Percentiles rank a stretch among this genome's conserved stretches.
Evolutionary conservation across 2,329 filamentous ascomycete genomes (phyloP).

Genomic region (Curvularia verruculosa): DNA sequence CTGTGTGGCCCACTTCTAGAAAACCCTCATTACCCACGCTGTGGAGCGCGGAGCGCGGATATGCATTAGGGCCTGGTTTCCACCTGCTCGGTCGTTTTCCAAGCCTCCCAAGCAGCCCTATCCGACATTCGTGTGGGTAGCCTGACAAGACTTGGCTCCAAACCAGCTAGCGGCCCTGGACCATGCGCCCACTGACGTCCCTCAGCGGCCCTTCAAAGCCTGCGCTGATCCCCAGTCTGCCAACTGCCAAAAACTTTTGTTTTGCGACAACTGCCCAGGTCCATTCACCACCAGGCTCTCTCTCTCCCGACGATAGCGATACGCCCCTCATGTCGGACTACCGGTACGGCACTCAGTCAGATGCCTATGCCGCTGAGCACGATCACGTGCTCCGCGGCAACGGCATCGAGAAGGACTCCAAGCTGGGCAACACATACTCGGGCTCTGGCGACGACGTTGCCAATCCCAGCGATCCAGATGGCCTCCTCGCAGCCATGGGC

Average conservation of each 20-base stretch:
- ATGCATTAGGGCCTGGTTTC: conserved; percentile 11
- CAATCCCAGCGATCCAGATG: conserved; percentile 58
- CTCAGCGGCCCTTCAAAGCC: conserved; percentile 38
- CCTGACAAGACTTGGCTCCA: conserved; percentile 20
- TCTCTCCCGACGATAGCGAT: conserved; percentile 16
- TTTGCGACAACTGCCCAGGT: conserved; percentile 23
- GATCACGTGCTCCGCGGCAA: conserved; percentile 31
- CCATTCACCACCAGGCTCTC: conserved; percentile 18
- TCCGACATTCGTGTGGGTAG: conserved; percentile 30
- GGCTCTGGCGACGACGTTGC: conserved; percentile 33
- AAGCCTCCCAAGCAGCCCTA: conserved; percentile 20
- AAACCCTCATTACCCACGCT: conserved; percentile 18
- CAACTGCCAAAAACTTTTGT: conserved; percentile 22
- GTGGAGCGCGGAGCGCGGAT: conserved; percentile 12
- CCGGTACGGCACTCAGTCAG: conserved; percentile 43
- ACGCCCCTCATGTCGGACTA: conserved; percentile 29
- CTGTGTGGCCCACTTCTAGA: conserved; percentile 22
- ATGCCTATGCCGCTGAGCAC: conserved; percentile 43
- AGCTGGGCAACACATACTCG: conserved; percentile 30
- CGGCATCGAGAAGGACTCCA: conserved; percentile 35
- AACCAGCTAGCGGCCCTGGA: conserved; percentile 30
- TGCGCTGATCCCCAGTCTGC: conserved; percentile 25
- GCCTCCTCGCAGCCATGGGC: conserved; percentile 67
- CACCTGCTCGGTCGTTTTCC: conserved; percentile 24
- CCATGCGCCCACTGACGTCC: conserved; percentile 36